Percentiles rank a stretch among this genome's conserved stretches.
Conservation (phyloP, 192 early-diverging fungal species). For the Kickxella alabastrina region DNA sequence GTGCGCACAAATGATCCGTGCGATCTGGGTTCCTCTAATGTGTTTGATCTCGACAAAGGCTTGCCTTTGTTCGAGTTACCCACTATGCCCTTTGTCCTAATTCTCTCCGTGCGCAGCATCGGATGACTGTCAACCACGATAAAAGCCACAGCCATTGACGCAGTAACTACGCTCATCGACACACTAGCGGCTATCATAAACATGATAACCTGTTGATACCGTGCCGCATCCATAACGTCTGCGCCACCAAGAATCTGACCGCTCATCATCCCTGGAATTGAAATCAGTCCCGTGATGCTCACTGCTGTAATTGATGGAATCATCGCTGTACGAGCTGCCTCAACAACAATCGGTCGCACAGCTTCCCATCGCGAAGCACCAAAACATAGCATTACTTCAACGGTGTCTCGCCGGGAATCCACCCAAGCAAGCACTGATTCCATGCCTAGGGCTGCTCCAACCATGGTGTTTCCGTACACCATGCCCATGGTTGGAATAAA, state of each 20-base stretch:
- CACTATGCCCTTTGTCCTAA: conserved; percentile 1
- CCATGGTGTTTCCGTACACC: conserved; percentile 79
- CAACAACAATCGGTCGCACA: conserved; percentile 64
- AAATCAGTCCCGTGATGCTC: conserved; percentile 76
- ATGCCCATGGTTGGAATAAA: conserved; percentile 86
- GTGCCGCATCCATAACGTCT: conserved; percentile 69
- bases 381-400: conserved; percentile 64
- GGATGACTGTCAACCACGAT: conserved; percentile 35
- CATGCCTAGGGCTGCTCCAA: conserved; percentile 63
- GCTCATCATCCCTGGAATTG: conserved; percentile 89
- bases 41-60: not conserved
- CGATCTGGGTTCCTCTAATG: conserved; percentile 5
- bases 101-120: conserved; percentile 29
- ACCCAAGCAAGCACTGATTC: conserved; percentile 57
- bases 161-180: conserved; percentile 57
- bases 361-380: conserved; percentile 87
- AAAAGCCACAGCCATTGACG: conserved; percentile 22
- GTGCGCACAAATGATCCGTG: conserved; percentile 19
- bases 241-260: conserved; percentile 85
- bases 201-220: conserved; percentile 81
- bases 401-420: conserved; percentile 42
- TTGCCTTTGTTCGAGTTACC: conserved; percentile 1
- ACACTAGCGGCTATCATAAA: conserved; percentile 80
- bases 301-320: conserved; percentile 78
- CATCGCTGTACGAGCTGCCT: conserved; percentile 72